Conservation (phyloP, 129 eudicot genomes). For the Centaurea solstitialis region DNA sequence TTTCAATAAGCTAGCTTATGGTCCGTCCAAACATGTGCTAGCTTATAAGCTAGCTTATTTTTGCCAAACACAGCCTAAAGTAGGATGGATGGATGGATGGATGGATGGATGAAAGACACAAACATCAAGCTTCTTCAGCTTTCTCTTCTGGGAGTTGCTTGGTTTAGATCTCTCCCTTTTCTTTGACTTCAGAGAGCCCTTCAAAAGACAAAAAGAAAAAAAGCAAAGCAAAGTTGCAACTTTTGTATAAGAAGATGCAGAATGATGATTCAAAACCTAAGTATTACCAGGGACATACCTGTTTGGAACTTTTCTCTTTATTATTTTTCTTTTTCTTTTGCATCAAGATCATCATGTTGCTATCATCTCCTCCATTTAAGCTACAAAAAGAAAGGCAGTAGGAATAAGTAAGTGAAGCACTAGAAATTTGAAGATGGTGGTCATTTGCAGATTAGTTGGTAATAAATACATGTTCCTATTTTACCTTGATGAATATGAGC, state of each 20-base stretch:
- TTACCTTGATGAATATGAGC: not conserved
- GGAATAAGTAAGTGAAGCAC: not conserved
- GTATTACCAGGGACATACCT: conserved; percentile 34
- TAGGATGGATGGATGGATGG: not conserved
- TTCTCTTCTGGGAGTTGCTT: conserved; percentile 78
- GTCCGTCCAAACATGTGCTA: too few species aligned
- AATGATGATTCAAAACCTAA: not conserved
- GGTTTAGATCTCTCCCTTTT: conserved; percentile 36
- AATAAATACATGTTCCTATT: not conserved
- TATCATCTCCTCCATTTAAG: conserved; percentile 42
- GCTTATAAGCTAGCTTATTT: too few species aligned
- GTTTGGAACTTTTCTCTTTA: conserved; percentile 34
- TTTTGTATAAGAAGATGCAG: too few species aligned
- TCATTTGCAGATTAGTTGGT: not conserved
- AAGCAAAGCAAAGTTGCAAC: not conserved
- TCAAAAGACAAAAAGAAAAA: not conserved
- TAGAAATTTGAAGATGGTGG: conserved; percentile 3
- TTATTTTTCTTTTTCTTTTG: conserved; percentile 48
- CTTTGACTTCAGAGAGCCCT: conserved; percentile 45
- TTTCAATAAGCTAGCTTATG: too few species aligned
- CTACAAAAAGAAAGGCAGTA: conserved; percentile 22
- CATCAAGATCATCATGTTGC: conserved; percentile 53
- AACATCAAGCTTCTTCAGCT: conserved; percentile 79
- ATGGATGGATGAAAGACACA: conserved; percentile 14
- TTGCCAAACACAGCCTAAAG: conserved; percentile 4